These are phyloP conservation scores for Carallia pectinifolia DNA, from an alignment of 345 rosid species.

Conservation along the genomic window DNA sequence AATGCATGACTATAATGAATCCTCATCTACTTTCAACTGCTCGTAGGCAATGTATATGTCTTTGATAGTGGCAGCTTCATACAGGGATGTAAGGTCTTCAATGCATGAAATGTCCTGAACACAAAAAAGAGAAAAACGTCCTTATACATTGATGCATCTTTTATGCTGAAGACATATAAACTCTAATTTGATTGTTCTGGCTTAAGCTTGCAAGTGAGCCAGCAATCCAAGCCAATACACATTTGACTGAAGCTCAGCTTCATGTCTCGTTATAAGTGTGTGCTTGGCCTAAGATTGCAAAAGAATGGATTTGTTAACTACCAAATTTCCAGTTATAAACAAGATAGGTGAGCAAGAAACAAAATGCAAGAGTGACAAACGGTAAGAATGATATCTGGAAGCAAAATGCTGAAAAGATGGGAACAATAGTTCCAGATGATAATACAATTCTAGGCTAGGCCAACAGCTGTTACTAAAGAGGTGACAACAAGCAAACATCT, in stretches of 20 bases:
- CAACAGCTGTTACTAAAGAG: not conserved
- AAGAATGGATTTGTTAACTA: too few species aligned
- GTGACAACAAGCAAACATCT: not conserved
- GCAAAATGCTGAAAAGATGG: not conserved
- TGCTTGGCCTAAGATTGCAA: constrained; percentile 69
- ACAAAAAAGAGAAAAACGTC: constrained; percentile 5
- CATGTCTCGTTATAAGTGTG: constrained; percentile 96
- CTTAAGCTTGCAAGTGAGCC: constrained; percentile 86
- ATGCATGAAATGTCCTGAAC: constrained; percentile 88
- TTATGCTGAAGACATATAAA: not conserved
- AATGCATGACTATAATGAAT: constrained; percentile 81
- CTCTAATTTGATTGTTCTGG: not conserved
- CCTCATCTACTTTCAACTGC: constrained; percentile 79
- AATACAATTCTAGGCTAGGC: constrained; percentile 11
- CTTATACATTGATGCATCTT: not conserved
- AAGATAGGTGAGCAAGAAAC: not conserved
- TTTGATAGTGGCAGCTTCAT: constrained; percentile 84
- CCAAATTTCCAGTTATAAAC: too few species aligned
- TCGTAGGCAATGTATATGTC: constrained; percentile 85
- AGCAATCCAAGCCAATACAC: constrained; percentile 97
- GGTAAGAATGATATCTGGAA: too few species aligned
- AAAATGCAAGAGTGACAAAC: not conserved
- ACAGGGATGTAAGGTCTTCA: constrained; percentile 75
- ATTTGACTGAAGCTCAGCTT: constrained; percentile 97
- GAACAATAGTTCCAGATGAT: constrained; percentile 1